Evolutionary conservation across 2,329 filamentous ascomycete genomes (phyloP).

Genomic region (Amesomyces nigricolor): DNA sequence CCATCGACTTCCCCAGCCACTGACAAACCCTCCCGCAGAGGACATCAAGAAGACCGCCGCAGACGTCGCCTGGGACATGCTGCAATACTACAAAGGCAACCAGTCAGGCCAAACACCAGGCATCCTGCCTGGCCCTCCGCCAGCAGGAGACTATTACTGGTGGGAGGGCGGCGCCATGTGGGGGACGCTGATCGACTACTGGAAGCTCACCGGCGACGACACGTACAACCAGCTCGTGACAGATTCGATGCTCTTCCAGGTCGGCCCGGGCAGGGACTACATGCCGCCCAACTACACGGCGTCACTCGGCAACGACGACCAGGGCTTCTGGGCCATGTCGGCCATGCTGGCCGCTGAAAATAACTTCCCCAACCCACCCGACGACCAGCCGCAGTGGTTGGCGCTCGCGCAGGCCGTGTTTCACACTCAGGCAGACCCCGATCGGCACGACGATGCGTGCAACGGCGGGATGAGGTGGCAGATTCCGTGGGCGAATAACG

Average conservation of each 20-base stretch:
- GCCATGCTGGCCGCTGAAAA: conserved; percentile 63
- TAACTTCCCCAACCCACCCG: conserved; percentile 54
- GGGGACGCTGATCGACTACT: conserved; percentile 59
- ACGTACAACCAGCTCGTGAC: conserved; percentile 52
- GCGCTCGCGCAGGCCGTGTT: conserved; percentile 65
- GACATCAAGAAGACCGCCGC: conserved; percentile 37
- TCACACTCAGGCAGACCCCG: conserved; percentile 51
- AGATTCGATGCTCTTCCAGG: conserved; percentile 47
- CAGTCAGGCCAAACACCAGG: conserved; percentile 40
- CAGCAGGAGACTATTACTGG: conserved; percentile 54
- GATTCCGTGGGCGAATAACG: conserved; percentile 66
- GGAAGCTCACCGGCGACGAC: conserved; percentile 54
- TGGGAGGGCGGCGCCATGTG: conserved; percentile 62
- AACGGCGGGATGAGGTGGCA: conserved; percentile 71
- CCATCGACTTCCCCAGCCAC: not conserved
- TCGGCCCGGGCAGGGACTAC: conserved; percentile 48
- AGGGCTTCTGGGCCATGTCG: conserved; percentile 64
- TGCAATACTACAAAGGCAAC: conserved; percentile 44
- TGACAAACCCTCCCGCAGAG: conserved; percentile 16
- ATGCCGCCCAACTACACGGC: conserved; percentile 50
- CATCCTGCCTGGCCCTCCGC: conserved; percentile 45
- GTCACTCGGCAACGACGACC: conserved; percentile 60
- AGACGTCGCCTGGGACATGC: conserved; percentile 39
- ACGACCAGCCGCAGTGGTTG: conserved; percentile 53
- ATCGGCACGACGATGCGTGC: conserved; percentile 60